These are phyloP conservation scores for Microsporum canis DNA, from an alignment of 2,329 filamentous ascomycete genomes.

Conservation along the genomic window DNA sequence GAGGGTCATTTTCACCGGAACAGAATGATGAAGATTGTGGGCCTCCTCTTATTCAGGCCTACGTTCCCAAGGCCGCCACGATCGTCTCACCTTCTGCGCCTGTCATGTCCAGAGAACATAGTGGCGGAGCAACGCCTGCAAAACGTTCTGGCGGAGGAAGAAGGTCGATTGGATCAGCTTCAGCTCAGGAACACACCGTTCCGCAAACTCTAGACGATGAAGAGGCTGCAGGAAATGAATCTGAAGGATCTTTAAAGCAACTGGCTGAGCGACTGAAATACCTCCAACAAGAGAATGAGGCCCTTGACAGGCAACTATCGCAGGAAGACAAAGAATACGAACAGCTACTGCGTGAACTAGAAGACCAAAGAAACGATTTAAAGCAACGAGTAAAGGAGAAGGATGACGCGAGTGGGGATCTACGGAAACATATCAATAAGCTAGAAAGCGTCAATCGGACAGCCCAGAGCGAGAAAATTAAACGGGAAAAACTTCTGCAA, in stretches of 20 bases:
- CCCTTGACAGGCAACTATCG: constrained; percentile 55
- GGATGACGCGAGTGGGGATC: constrained; percentile 74
- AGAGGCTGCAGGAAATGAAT: constrained; percentile 39
- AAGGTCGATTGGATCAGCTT: constrained; percentile 59
- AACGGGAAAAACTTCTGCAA: constrained; percentile 57
- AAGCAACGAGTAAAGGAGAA: constrained; percentile 72
- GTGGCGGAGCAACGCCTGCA: constrained; percentile 40
- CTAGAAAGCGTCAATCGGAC: constrained; percentile 72
- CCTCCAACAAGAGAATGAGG: constrained; percentile 73
- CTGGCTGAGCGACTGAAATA: constrained; percentile 71
- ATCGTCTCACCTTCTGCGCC: constrained; percentile 51
- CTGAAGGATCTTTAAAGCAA: constrained; percentile 59
- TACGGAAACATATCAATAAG: constrained; percentile 68
- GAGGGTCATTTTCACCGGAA: constrained; percentile 33
- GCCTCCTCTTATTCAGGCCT: constrained; percentile 40
- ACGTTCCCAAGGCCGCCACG: constrained; percentile 42
- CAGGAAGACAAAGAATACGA: constrained; percentile 60
- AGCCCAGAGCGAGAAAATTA: constrained; percentile 64
- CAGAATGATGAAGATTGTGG: constrained; percentile 26
- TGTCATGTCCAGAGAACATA: constrained; percentile 55
- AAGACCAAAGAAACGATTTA: constrained; percentile 68
- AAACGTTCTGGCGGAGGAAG: constrained; percentile 61
- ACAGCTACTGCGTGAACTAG: constrained; percentile 54
- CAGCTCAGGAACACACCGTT: constrained; percentile 31
- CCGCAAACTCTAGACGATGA: constrained; percentile 31